These are phyloP conservation scores for Iodosphaeria phyllophila DNA, from an alignment of 2,329 filamentous ascomycete genomes.

Conservation along the genomic window DNA sequence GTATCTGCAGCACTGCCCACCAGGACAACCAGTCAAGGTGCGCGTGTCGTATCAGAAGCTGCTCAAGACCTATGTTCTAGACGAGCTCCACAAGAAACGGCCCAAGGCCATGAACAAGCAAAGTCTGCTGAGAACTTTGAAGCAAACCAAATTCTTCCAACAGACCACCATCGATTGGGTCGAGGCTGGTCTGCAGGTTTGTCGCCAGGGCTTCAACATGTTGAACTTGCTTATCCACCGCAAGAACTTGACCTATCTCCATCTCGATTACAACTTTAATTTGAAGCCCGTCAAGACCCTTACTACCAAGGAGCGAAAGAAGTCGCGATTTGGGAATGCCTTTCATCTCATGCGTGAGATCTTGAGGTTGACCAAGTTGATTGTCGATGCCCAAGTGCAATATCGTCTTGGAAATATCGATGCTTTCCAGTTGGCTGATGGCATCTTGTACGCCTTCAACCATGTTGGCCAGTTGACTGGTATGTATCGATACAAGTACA, in stretches of 20 bases:
- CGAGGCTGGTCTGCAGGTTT: constrained; percentile 94
- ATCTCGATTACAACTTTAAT: constrained; percentile 99
- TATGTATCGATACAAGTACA: constrained; percentile 99
- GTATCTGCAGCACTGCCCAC: constrained; percentile 91
- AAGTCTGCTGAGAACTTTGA: constrained; percentile 72
- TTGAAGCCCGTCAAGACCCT: constrained; percentile 96
- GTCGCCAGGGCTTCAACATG: constrained; percentile 98
- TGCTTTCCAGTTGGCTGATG: constrained; percentile 94
- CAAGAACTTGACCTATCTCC: constrained; percentile 95
- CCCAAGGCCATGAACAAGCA: constrained; percentile 94
- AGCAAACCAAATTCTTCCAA: constrained; percentile 98
- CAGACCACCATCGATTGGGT: constrained; percentile 99
- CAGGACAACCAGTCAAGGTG: constrained; percentile 81
- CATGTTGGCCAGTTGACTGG: constrained; percentile 95
- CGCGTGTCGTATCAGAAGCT: constrained; percentile 97
- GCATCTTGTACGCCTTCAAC: constrained; percentile 98
- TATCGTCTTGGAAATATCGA: constrained; percentile 96
- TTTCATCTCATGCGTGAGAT: constrained; percentile 99
- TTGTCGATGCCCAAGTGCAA: constrained; percentile 96
- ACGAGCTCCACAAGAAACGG: constrained; percentile 89
- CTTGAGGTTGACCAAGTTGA: constrained; percentile 82
- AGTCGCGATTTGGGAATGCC: constrained; percentile 96
- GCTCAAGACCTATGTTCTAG: constrained; percentile 87
- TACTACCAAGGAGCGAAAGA: constrained; percentile 97
- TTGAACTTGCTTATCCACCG: constrained; percentile 91